Conservation (phyloP, 495 filamentous ascomycete genomes). For the Lasiosphaeria miniovina region DNA sequence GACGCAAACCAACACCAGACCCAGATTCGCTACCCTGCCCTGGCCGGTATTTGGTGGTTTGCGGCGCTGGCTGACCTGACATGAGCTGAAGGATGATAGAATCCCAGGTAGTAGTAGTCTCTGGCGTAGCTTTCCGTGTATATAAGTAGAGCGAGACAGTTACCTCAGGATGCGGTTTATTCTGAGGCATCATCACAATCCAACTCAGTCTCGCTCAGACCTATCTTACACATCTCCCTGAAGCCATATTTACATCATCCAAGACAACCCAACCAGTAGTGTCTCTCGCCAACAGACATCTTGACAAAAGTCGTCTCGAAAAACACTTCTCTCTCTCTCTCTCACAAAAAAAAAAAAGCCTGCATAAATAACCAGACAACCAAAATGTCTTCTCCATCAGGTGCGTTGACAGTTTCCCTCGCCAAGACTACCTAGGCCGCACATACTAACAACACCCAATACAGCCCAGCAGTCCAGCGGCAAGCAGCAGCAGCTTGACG, state of each 20-base stretch:
- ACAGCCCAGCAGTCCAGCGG: not conserved
- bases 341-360: not conserved
- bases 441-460: not conserved
- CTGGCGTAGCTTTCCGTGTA: not conserved
- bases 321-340: not conserved
- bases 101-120: too few relatives aligned
- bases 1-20: too few relatives aligned
- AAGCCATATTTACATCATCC: too few relatives aligned
- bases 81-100: too few relatives aligned
- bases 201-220: not conserved
- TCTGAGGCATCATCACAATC: not conserved
- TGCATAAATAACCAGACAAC: not conserved
- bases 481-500: not conserved
- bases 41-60: too few relatives aligned
- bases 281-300: too few relatives aligned
- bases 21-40: too few relatives aligned
- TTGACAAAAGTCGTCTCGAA: not conserved
- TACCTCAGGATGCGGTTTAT: not conserved
- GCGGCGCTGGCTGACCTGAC: too few relatives aligned
- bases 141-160: not conserved
- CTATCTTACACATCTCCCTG: not conserved
- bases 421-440: not conserved
- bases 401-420: not conserved
- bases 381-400: not conserved
- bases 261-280: too few relatives aligned